Conservation (phyloP, 2,329 filamentous ascomycete genomes). For the Phialocephala sp. region DNA sequence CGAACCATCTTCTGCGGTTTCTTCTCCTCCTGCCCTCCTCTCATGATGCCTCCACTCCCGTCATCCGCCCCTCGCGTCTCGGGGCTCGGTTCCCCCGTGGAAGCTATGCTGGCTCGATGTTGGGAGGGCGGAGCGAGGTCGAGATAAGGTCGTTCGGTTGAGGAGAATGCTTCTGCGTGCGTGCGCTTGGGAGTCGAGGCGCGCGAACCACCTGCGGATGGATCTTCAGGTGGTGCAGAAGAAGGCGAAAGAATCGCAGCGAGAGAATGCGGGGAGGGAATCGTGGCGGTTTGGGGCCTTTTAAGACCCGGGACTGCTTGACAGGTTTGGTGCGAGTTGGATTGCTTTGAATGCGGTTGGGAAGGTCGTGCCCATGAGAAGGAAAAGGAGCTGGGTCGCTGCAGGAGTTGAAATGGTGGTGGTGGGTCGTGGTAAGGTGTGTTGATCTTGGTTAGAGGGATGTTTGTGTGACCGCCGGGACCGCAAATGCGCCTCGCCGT, state of each 20-base stretch:
- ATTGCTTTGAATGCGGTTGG: slow-evolving; percentile 16
- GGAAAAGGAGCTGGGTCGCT: slow-evolving; percentile 20
- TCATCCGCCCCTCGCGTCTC: slow-evolving; percentile 37
- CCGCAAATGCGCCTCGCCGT: slow-evolving; percentile 27
- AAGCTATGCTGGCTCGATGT: slow-evolving; percentile 35
- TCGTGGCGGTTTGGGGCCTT: slow-evolving; percentile 42
- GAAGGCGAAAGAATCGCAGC: slow-evolving; percentile 45
- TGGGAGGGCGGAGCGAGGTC: slow-evolving; percentile 41
- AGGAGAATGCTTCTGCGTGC: slow-evolving; percentile 42
- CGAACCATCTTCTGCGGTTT: slow-evolving; percentile 63
- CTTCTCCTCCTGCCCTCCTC: slow-evolving; percentile 49
- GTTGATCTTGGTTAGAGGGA: slow-evolving; percentile 18
- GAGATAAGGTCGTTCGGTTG: slow-evolving; percentile 38
- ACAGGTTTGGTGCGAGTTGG: slow-evolving; percentile 1
- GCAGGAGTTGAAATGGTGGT: slow-evolving; percentile 20
- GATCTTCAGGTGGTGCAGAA: slow-evolving; percentile 35
- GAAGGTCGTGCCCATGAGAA: slow-evolving; percentile 19
- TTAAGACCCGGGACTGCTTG: slow-evolving; percentile 34
- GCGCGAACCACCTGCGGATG: slow-evolving; percentile 33
- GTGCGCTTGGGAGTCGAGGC: slow-evolving; percentile 42
- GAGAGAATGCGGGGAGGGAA: slow-evolving; percentile 45
- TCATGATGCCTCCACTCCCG: slow-evolving; percentile 35
- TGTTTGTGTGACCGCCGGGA: slow-evolving; percentile 29
- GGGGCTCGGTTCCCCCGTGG: slow-evolving; percentile 34
- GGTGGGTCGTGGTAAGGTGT: slow-evolving; percentile 19